phyloP scores from a whole-genome alignment of 257 asterid genomes.

The Gentiana dahurica region DNA sequence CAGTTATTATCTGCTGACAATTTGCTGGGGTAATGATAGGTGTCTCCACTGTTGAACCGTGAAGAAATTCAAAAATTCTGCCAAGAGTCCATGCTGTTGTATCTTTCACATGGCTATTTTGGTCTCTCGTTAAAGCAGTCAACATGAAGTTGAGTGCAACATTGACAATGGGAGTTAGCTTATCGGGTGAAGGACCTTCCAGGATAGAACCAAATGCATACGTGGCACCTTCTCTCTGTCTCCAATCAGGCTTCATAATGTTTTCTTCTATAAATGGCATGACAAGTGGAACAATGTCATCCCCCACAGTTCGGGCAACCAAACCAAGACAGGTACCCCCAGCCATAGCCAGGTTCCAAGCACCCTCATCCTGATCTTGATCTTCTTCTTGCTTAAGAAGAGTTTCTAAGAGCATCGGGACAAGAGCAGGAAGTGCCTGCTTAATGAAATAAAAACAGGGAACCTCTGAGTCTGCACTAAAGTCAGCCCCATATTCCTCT shows the following conservation, averaged over 20 bases:
- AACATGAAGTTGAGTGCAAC: conserved; percentile 66
- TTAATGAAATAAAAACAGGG: conserved; percentile 57
- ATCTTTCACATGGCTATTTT: conserved; percentile 57
- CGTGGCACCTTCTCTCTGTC: conserved; percentile 79
- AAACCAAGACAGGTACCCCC: conserved; percentile 88
- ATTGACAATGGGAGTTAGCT: conserved; percentile 68
- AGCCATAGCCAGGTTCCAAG: conserved; percentile 89
- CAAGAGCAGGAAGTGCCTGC: conserved; percentile 63
- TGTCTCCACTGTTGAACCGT: conserved; percentile 10
- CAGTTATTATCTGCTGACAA: conserved; percentile 42
- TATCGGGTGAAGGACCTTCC: conserved; percentile 78
- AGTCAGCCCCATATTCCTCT: conserved; percentile 59
- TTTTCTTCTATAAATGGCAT: conserved; percentile 75
- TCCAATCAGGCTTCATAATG: conserved; percentile 66
- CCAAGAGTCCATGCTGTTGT: conserved; percentile 96
- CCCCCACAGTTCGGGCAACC: conserved; percentile 76
- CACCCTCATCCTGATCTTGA: conserved; percentile 55
- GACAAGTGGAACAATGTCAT: conserved; percentile 57
- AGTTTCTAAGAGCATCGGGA: conserved; percentile 79
- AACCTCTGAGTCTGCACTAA: conserved; percentile 50
- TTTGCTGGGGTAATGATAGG: conserved; percentile 65
- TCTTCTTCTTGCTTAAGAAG: conserved; percentile 80
- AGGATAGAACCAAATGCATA: conserved; percentile 88
- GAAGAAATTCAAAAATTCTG: conserved; percentile 76
- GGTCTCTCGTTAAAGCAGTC: conserved; percentile 55